Evolutionary conservation across 1,284 basidiomycete species (phyloP).

Genomic region (Cystobasidiaceae sp.): DNA sequence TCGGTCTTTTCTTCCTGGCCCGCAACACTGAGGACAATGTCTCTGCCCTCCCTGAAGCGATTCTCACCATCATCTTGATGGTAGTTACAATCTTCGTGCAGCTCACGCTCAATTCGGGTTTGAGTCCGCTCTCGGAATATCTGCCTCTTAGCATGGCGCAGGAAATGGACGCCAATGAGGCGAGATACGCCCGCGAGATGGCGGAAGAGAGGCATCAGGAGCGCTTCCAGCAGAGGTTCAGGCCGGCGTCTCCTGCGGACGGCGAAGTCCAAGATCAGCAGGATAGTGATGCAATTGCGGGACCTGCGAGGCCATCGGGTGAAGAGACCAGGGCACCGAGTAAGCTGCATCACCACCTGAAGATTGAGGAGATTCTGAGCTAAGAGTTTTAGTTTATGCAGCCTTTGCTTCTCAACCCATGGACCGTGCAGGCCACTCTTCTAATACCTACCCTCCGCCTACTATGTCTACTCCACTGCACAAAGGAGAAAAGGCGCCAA

Average conservation of each 20-base stretch:
- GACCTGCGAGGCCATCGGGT: too few species aligned
- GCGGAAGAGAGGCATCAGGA: slow-evolving; percentile 25
- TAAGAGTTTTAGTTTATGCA: too few species aligned
- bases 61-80: slow-evolving; percentile 74
- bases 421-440: too few species aligned
- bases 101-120: slow-evolving; percentile 46
- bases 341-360: too few species aligned
- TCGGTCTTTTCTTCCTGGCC: slow-evolving; percentile 81
- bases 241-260: too few species aligned
- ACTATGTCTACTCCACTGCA: too few species aligned
- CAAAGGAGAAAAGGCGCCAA: too few species aligned
- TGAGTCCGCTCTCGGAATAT: slow-evolving; percentile 60
- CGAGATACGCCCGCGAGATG: slow-evolving; percentile 24
- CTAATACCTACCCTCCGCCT: too few species aligned
- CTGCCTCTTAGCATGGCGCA: slow-evolving; percentile 38
- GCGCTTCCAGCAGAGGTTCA: neutral
- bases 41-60: slow-evolving; percentile 58
- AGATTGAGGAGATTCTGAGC: too few species aligned
- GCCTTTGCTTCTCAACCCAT: too few species aligned
- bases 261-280: neutral
- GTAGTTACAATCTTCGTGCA: slow-evolving; percentile 56
- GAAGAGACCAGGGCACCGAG: too few species aligned
- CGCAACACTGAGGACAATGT: slow-evolving; percentile 54
- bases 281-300: neutral
- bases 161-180: slow-evolving; percentile 31